These are phyloP conservation scores for Raphanus raphanistrum DNA, from an alignment of 345 rosid genomes.

Conservation along the genomic window DNA sequence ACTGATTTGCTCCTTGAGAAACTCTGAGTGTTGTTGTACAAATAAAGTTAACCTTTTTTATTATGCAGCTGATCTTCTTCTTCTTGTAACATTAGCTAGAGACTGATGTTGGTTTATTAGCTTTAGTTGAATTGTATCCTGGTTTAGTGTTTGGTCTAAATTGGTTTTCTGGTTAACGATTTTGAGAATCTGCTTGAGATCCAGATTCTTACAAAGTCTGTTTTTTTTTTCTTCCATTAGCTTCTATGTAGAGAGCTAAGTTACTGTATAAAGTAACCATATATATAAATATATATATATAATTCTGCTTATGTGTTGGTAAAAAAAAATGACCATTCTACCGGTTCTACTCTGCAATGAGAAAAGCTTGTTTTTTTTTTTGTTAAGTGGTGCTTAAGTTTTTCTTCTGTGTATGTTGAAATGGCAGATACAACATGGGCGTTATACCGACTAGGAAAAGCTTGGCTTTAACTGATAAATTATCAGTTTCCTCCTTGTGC, in stretches of 20 bases:
- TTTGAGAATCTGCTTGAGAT: background rate
- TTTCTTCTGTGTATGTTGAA: constrained; percentile 5
- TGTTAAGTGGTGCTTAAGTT: constrained; percentile 1
- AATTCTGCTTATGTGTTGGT: background rate
- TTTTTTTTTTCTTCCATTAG: background rate
- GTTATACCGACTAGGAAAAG: constrained; percentile 85
- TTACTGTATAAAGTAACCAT: background rate
- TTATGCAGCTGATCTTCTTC: too few species aligned
- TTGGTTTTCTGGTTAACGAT: background rate
- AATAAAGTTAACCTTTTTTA: background rate
- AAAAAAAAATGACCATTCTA: background rate
- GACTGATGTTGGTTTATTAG: background rate
- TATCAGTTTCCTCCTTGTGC: constrained; percentile 80
- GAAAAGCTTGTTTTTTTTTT: background rate
- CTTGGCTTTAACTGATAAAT: constrained; percentile 72
- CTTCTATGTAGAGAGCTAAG: background rate
- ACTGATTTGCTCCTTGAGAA: constrained; percentile 80
- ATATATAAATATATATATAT: background rate
- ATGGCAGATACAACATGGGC: constrained; percentile 89
- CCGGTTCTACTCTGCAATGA: background rate
- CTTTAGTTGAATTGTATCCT: background rate
- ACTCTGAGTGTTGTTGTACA: constrained; percentile 50
- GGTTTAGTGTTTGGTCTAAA: background rate
- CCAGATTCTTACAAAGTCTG: background rate
- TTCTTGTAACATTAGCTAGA: background rate